Base-by-base conservation (phyloP, 441 rosid species). In the Codiaeum variegatum region DNA sequence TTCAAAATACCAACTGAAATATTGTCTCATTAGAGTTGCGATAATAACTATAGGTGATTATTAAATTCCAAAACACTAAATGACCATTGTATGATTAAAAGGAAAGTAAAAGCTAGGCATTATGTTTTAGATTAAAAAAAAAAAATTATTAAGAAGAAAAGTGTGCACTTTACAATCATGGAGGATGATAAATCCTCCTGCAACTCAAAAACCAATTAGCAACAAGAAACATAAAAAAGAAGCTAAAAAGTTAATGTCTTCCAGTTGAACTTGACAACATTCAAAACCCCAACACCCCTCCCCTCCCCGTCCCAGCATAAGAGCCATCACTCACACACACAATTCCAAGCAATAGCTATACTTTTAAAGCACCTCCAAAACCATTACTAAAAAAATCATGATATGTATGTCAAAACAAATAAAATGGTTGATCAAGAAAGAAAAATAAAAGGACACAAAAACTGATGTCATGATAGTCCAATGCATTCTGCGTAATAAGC, bases 401-500 rank as follows among this genome's bases (percentile, higher is more conserved):
- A 34, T 10, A 40, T 16, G 38, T 42, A 58, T 2, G 36, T 65
- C 69, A 24, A 19, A 44, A 12, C 54, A 38, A 6, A 42, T 36
- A 47, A 29, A 29, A 34, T 29, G 6, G 38, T 1, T 56, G 42
- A 62, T 29, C 49, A 42, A 61, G 44, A n/a, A 73, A 64, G 47
- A 1, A 36, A 36, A 42, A 60, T 16, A 13, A 62, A 69, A n/a
- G 38, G 38, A 36, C 61, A 67, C 2, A 21, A 23, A 19, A 52
- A 68, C 42, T 12, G 46, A 56, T 56, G 38, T 26, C 16, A 36
- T 54, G 46, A 18, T 2, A 51, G 19, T 28, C 66, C 38, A 34
- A 66, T 23, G 44, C 49, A 58, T 69, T 69, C 19, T 58, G 19
- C 56, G 66, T 34, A 34, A 5, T 18, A 54, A 29, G 51, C 66